Evolutionary conservation across 495 filamentous ascomycete genomes (phyloP), one percentile per base, ranked within the genome.

Genomic region (Annulohypoxylon moriforme): DNA sequence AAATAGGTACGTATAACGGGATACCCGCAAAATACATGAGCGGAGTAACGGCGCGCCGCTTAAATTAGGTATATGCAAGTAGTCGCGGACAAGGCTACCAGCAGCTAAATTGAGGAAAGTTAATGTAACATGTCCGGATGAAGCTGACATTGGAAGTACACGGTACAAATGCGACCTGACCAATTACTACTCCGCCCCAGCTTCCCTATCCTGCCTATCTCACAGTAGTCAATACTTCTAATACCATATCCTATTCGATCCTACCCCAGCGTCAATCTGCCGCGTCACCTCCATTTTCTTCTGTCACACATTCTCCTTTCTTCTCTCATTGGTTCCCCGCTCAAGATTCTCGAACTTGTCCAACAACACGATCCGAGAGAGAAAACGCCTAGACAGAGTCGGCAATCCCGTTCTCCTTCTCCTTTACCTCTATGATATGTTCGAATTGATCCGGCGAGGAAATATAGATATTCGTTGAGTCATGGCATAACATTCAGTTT

Each of bases 251-350:
- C 64, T 60, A 58, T 47, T 38, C 58, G 53, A 57, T 57, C 64
- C 34, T 29, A 65, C 64, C 55, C 65, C 60, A 69, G 64, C 55
- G 33, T 66, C 56, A 62, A 67, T 68, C 66, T 69, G 65, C 71
- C 71, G 65, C 61, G 61, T 69, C 65, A 63, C 61, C 61, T 69
- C 44, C 38, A 10, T 58, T 64, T 62, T 46, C 57, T 59, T 69
- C 69, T 66, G 50, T 65, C 65, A 62, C 61, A 60, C 46, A n/a
- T 4, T 31, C 44, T 53, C 46, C 25, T 59, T 69, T 31, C 57
- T 63, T 22, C 20, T 63, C 52, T 69, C 25, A 69, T 73, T 69
- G 62, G 71, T 18, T 73, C 65, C 60, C 65, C 70, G 38, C 61
- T 44, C 46, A 31, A 69, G 46, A 47, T 66, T 44, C 55, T 68